phyloP scores from a whole-genome alignment of 164 flowering plant genomes.

The Sextonia rubra region DNA sequence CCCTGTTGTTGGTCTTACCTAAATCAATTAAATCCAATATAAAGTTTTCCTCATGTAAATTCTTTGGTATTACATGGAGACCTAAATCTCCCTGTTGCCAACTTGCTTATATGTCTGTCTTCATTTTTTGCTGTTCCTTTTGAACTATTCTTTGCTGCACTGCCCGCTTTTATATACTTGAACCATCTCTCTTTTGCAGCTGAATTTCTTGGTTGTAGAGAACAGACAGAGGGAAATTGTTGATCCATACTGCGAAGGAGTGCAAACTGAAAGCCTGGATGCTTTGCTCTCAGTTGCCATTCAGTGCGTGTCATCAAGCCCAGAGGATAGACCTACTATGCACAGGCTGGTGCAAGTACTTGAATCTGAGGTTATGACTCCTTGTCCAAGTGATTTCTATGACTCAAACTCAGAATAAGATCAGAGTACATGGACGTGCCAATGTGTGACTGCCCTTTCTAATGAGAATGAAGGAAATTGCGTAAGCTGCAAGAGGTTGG shows the following conservation, averaged over 20 bases:
- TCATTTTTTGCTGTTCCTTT: too few relatives aligned
- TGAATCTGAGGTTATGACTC: conserved; percentile 92
- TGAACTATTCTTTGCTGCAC: background rate
- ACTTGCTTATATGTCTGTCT: background rate
- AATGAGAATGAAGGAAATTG: conserved; percentile 4
- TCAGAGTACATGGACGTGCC: background rate
- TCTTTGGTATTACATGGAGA: background rate
- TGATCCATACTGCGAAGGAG: conserved; percentile 77
- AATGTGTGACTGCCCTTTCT: background rate
- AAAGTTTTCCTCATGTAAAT: background rate
- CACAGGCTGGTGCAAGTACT: conserved; percentile 82
- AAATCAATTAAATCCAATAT: background rate
- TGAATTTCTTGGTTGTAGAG: conserved; percentile 75
- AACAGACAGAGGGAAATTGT: conserved; percentile 71
- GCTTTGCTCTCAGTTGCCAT: conserved; percentile 71
- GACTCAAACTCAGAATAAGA: conserved; percentile 69
- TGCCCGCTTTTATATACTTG: background rate
- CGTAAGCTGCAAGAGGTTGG: background rate
- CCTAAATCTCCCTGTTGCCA: background rate
- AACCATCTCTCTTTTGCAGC: conserved; percentile 39
- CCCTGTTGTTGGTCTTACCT: background rate
- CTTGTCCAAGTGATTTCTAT: conserved; percentile 93
- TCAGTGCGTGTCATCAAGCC: conserved; percentile 79
- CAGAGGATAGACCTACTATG: conserved; percentile 95
- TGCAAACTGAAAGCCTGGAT: conserved; percentile 73